Evolutionary conservation across 2,329 filamentous ascomycete genomes (phyloP).

Genomic region (Aspergillus oerlinghausenensis): DNA sequence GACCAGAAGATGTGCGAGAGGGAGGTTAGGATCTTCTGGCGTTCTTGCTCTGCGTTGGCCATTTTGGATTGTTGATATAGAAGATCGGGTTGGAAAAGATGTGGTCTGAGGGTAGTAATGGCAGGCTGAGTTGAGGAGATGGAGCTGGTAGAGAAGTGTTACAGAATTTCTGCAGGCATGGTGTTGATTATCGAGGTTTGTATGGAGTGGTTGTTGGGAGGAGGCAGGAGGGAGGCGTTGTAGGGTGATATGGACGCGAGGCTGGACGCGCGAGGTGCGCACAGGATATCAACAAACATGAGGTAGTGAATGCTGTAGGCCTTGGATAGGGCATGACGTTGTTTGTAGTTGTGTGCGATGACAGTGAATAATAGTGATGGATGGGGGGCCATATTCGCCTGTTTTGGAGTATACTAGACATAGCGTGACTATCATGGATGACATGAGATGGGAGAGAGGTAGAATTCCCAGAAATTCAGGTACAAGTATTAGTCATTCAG

Average conservation of each 20-base stretch:
- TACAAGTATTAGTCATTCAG: background rate
- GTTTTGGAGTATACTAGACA: background rate
- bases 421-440: background rate
- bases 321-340: background rate
- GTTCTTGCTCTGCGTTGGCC: conserved; percentile 4
- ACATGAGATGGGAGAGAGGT: background rate
- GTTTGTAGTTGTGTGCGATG: background rate
- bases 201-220: background rate
- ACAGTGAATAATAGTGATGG: background rate
- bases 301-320: background rate
- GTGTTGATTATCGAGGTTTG: background rate
- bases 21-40: background rate
- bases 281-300: background rate
- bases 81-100: background rate
- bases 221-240: background rate
- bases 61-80: conserved; percentile 3
- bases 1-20: background rate
- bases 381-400: background rate
- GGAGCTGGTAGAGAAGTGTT: background rate
- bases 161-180: background rate
- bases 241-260: background rate
- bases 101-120: background rate
- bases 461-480: background rate
- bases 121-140: background rate
- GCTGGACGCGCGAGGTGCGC: background rate